A percentile compares a stretch with the other conserved stretches of the same genome.
These are phyloP conservation scores for Solanum tarijense DNA, from an alignment of 257 asterid genomes.

Conservation along the genomic window DNA sequence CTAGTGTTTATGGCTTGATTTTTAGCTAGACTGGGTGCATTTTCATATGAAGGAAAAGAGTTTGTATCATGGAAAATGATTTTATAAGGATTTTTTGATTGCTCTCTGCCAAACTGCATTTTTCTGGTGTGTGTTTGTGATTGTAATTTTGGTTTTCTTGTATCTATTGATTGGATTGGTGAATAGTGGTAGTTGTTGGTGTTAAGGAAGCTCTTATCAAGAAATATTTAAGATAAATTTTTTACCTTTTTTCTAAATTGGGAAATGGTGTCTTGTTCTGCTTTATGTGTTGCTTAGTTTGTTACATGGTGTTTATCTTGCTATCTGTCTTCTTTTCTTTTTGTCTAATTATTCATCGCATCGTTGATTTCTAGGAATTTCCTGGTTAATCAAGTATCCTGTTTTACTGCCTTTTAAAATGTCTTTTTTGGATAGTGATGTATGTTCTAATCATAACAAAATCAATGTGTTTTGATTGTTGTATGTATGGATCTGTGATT, in stretches of 20 bases:
- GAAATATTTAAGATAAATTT: neutral
- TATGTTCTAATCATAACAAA: neutral
- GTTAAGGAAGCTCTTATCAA: neutral
- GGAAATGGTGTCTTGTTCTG: neutral
- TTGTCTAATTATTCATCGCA: neutral
- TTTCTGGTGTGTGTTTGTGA: neutral
- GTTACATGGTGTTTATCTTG: neutral
- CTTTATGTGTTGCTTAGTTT: neutral
- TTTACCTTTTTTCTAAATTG: neutral
- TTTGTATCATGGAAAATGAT: neutral
- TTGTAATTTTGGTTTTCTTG: neutral
- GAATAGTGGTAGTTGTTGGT: neutral
- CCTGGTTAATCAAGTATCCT: neutral
- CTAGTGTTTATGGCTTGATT: neutral
- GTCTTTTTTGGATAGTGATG: neutral
- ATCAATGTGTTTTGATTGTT: neutral
- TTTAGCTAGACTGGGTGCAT: neutral
- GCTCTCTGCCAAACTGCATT: neutral
- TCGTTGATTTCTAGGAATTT: neutral
- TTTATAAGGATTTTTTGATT: neutral
- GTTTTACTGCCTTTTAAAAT: neutral
- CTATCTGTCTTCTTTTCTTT: neutral
- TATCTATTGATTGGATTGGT: neutral
- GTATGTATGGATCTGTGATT: neutral
- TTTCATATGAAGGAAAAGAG: neutral